These are phyloP conservation scores for Skeletonema menzelii DNA, from an alignment of 108 stramenopile species.

Conservation along the genomic window DNA sequence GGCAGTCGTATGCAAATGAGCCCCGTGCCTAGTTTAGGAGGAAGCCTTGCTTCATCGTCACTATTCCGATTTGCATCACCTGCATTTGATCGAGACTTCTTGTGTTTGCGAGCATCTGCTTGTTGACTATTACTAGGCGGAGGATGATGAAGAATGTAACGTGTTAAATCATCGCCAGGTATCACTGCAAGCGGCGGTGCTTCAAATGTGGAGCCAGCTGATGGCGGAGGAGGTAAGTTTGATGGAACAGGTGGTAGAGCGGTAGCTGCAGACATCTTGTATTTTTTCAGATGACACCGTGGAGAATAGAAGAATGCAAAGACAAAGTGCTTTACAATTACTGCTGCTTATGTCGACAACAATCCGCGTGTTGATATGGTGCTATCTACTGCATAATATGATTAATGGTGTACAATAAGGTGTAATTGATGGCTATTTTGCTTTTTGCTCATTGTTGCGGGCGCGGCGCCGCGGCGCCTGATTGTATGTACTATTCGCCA, in stretches of 20 bases:
- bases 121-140: constrained; percentile 9
- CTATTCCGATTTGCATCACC: constrained; percentile 3
- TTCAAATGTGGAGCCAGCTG: constrained; percentile 21
- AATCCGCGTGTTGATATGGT: too few relatives aligned
- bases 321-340: too few relatives aligned
- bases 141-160: constrained; percentile 30
- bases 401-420: too few relatives aligned
- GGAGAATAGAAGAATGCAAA: too few relatives aligned
- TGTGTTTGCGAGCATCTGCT: constrained; percentile 8
- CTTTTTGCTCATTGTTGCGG: too few relatives aligned
- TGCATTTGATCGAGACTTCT: constrained; percentile 24
- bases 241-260: constrained; percentile 9
- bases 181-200: constrained; percentile 35
- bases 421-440: too few relatives aligned
- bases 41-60: not conserved
- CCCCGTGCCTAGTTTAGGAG: constrained; percentile 38
- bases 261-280: not conserved
- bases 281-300: too few relatives aligned
- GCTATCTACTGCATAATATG: too few relatives aligned
- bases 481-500: too few relatives aligned
- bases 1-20: constrained; percentile 4
- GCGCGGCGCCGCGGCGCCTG: too few relatives aligned
- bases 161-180: constrained; percentile 44
- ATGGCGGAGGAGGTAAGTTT: constrained; percentile 1
- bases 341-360: too few relatives aligned